A percentile compares a stretch with the other conserved stretches of the same genome.
Evolutionary conservation across 1,139 yeast species (phyloP).

Genomic region (Taphrina confusa): DNA sequence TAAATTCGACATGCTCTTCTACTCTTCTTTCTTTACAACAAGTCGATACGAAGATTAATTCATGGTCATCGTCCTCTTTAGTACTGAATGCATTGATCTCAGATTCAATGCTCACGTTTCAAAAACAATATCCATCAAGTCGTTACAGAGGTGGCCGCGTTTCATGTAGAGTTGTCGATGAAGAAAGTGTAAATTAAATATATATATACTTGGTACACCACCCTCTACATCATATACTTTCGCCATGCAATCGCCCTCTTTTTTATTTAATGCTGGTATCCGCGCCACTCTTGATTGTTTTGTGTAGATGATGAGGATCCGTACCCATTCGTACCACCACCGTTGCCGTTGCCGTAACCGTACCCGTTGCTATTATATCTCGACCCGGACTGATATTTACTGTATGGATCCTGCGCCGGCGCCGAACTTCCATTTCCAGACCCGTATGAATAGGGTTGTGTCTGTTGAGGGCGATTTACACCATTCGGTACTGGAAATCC

Average conservation of each 20-base stretch:
- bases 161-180: no score
- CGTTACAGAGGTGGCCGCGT: no score
- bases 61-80: no score
- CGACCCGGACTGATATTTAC: constrained; percentile 17
- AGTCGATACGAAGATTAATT: no score
- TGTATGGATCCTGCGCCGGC: constrained; percentile 15
- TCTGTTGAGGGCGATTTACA: neutral
- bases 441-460: neutral
- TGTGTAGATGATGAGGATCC: neutral
- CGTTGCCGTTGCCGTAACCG: constrained; percentile 7
- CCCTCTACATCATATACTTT: no score
- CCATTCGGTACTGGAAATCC: constrained; percentile 13
- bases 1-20: neutral
- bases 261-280: constrained; percentile 13
- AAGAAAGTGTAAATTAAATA: no score
- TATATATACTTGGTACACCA: no score
- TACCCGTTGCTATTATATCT: no score
- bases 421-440: constrained; percentile 7
- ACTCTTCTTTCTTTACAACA: no score
- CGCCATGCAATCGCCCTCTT: neutral
- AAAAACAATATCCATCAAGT: no score
- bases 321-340: neutral
- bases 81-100: no score
- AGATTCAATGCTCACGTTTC: no score
- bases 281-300: constrained; percentile 17